A percentile compares a stretch with the other conserved stretches of the same genome.
Conservation (phyloP, 2,329 filamentous ascomycete genomes). For the Xylaria sp. region DNA sequence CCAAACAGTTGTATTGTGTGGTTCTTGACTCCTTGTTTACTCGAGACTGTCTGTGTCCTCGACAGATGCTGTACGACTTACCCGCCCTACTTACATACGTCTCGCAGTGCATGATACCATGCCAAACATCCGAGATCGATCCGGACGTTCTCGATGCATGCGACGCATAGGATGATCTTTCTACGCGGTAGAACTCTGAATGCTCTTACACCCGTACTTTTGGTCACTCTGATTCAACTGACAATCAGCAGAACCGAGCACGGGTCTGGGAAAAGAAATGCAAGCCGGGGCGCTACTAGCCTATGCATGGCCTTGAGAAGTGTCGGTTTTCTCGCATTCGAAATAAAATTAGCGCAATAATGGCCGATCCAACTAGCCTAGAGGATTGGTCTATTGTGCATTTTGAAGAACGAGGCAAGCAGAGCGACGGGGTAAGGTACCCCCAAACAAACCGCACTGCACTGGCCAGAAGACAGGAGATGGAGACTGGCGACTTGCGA, state of each 20-base stretch:
- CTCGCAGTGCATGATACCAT: constrained; percentile 15
- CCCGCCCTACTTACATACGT: constrained; percentile 14
- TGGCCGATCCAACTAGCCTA: not conserved
- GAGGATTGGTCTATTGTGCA: constrained; percentile 7
- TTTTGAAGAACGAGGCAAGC: constrained; percentile 5
- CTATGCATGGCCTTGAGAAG: not conserved
- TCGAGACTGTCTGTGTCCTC: constrained; percentile 7
- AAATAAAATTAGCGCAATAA: not conserved
- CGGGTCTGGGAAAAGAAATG: not conserved
- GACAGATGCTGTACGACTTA: constrained; percentile 22
- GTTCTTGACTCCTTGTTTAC: constrained; percentile 11
- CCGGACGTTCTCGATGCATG: constrained; percentile 14
- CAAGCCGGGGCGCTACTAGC: not conserved
- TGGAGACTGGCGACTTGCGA: not conserved
- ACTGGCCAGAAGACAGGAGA: not conserved
- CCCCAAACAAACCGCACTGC: not conserved
- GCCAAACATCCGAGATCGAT: constrained; percentile 20
- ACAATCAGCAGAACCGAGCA: not conserved
- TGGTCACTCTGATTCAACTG: not conserved
- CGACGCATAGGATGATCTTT: constrained; percentile 5
- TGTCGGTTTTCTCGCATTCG: not conserved
- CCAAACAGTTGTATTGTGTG: constrained; percentile 10
- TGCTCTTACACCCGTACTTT: not conserved
- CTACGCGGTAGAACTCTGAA: constrained; percentile 8
- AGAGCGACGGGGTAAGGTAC: not conserved